Evolutionary conservation across 345 rosid genomes (phyloP), one percentile per base, ranked within the genome.

Genomic region (Salix purpurea): DNA sequence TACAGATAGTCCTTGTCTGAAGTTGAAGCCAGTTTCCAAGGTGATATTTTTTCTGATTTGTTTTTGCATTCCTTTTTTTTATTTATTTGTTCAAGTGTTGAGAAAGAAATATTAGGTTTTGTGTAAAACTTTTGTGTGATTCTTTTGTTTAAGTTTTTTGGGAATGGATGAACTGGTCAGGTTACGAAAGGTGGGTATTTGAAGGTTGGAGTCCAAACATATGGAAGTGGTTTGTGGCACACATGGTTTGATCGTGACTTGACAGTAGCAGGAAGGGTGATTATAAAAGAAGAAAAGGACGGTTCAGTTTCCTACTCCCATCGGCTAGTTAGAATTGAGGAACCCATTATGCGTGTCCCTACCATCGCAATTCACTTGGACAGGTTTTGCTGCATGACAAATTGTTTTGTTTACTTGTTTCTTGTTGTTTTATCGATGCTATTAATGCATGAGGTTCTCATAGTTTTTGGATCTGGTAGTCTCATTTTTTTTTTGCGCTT

Each of bases 161-260:
- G 26, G 60, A 32, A 21, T 83, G 78, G 79, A 42, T 54, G 54
- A 65, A 34, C 60, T 85, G 69, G 69, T 14, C 79, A 96, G 99
- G 91, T 96, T 72, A 81, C 79, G 7, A 93, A 88, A 89, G 91
- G 90, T 61, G 96, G 92, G 24, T 96, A 32, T 85, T 83, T 96
- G 86, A 96, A 90, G 87, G 94, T 91, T 77, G 99, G 98, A 61
- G 97, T 94, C 73, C 99, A 96, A 78, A 83, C 89, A 16, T 96
- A 96, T 67, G 98, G 99, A 79, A 91, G 98, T 78, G 99, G 99
- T 4, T 81, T 96, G 67, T 94, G 98, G 98, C 86, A 96, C 79
- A 96, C 98, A 0, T 96, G 99, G 99, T 96, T 96, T 67, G 99
- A 96, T 79, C 97, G 99, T 60, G 98, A 96, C 88, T 85, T 96